Base-by-base conservation (phyloP, 441 rosid species). In the Flueggea neowawraea region DNA sequence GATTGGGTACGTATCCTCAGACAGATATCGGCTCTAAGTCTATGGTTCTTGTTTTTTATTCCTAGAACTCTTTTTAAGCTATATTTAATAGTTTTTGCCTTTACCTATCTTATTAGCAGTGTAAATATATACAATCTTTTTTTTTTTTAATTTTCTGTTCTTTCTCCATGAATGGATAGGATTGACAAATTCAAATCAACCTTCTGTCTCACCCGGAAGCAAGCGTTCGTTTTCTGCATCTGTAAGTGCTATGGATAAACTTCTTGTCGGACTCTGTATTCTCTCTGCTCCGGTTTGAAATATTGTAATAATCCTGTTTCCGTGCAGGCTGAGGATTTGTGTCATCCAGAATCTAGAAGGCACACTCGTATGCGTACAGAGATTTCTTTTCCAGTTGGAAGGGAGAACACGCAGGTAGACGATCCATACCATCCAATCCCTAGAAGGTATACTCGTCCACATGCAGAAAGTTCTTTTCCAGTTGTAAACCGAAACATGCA, bases 161-260 rank as follows among this genome's bases (percentile, higher is more conserved):
- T 11, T 55, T 31, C 41, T 50, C 15, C 41, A 16, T 31, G 2
- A 51, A 63, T 58, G 51, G 28, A 13, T 13, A 73, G 73, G 60
- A 44, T 50, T 52, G 12, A 13, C 14, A 4, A 58, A 41, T 50
- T 7, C 16, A 55, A 66, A 55, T 39, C 48, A 36, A 52, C 44
- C 65, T 43, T 58, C 16, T 17, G 28, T 31, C 2, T 39, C 58
- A 16, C 50, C 58, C 32, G 71, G 73, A 53, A 67, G 12, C 31
- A 74, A 74, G 57, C 74, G 78, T 48, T 47, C 65, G 4, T 60
- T 56, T 62, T 57, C 67, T 54, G 57, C 64, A 13, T 41, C 69
- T n/a, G n/a, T n/a, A n/a, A n/a, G 69, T 54, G 16, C 16, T 43
- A 16, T 17, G 54, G 67, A 62, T 61, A 57, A 65, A 61, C 54